Evolutionary conservation across 73 alveolate species (phyloP), one percentile per base, ranked within the genome.

Genomic region (Tetrahymena elliotti): DNA sequence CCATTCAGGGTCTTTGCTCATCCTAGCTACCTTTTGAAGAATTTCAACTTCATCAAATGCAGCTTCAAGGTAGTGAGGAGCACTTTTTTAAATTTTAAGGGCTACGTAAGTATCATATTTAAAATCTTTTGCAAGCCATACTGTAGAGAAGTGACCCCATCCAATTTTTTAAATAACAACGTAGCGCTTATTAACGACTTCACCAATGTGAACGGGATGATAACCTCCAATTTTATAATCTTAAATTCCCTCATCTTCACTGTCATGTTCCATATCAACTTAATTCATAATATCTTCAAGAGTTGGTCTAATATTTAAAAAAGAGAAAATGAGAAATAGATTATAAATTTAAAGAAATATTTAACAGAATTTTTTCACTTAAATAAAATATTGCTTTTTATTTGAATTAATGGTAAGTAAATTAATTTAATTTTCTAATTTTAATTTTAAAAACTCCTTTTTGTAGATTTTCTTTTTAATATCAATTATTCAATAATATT

Each of bases 61-160:
- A 36, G 99, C 99, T 94, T 98, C 99, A 33, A 99, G 95, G 95
- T 99, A 99, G 94, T 99, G 99, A 38, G 98, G 98, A 15, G 99
- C 99, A 95, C 99, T 97, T 97, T 99, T 99, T 95, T 99, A 99
- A 52, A 99, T 98, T 97, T 99, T 98, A 95, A 97, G 94, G 16
- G 99, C 99, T 1, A 98, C 99, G 95, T 97, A 98, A 92, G 97
- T 97, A 38, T 98, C 98, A 94, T 98, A 97, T 93, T 98, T 97
- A 37, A 93, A 93, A 94, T 99, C 99, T 93, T 97, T 98, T 35
- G 99, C 99, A 34, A 99, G 99, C 99, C 99, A 99, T 22, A 99
- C 99, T 8, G 99, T 99, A 38, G 99, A 98, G 96, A 98, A 98
- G 97, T 98, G 99, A n/a, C 99, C 99, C 99, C 99, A 99, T 9